These are phyloP conservation scores for Talaromyces amestolkiae DNA, from an alignment of 2,329 filamentous ascomycete genomes.

Conservation along the genomic window DNA sequence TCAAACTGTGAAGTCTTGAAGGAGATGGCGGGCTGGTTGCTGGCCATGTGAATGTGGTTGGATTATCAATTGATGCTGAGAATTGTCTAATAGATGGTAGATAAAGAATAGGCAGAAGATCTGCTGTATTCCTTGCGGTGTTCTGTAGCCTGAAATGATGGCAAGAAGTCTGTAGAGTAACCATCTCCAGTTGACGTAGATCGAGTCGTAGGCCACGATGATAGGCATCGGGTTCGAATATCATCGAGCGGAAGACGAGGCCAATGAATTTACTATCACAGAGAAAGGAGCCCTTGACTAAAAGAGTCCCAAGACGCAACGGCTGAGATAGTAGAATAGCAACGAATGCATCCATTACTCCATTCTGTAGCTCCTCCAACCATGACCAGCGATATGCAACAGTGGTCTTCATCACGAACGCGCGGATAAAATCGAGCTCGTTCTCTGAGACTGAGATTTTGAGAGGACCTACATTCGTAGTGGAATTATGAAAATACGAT, in stretches of 20 bases:
- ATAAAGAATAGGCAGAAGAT: background rate
- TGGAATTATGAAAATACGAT: background rate
- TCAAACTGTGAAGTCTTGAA: background rate
- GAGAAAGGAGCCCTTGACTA: background rate
- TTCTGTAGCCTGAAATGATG: background rate
- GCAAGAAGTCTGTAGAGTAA: background rate
- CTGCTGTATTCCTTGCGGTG: background rate
- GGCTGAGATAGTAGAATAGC: constrained; percentile 9
- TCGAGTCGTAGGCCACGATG: background rate
- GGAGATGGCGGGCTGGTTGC: background rate
- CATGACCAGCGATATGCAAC: background rate
- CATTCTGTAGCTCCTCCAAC: background rate
- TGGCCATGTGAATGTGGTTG: background rate
- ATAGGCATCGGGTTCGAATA: background rate
- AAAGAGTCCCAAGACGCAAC: background rate
- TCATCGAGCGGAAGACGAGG: background rate
- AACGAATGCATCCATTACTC: constrained; percentile 9
- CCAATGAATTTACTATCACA: background rate
- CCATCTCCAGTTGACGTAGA: background rate
- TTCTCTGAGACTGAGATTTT: background rate
- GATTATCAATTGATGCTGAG: background rate
- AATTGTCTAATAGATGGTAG: background rate
- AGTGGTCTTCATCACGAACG: background rate
- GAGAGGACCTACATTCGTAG: background rate
- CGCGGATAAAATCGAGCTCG: background rate